Evolutionary conservation across 306 rosid genomes (phyloP).

Genomic region (Acmispon strigosus): DNA sequence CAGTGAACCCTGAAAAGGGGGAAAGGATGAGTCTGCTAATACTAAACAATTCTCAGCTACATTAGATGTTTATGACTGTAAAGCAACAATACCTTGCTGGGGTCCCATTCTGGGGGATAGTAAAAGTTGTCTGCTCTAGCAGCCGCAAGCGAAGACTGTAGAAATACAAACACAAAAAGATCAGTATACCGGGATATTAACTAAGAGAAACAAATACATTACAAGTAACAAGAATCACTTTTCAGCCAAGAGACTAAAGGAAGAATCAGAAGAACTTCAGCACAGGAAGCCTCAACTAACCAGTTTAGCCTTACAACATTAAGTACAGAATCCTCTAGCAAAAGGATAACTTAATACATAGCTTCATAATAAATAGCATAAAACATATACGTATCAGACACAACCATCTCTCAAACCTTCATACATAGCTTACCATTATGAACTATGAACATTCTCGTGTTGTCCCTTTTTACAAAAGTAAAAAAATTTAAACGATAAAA

Average conservation of each 20-base stretch:
- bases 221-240: not conserved
- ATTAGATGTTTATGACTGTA: not conserved
- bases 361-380: not conserved
- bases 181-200: slow-evolving; percentile 17
- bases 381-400: not conserved
- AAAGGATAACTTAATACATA: not conserved
- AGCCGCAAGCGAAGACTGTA: slow-evolving; percentile 89
- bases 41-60: not conserved
- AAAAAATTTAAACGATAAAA: too few relatives aligned
- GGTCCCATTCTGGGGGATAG: slow-evolving; percentile 95
- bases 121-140: slow-evolving; percentile 89
- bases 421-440: not conserved
- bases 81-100: slow-evolving; percentile 49
- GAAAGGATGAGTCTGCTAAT: not conserved
- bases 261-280: not conserved
- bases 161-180: slow-evolving; percentile 22
- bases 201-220: not conserved
- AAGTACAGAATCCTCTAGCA: not conserved
- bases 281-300: too few relatives aligned
- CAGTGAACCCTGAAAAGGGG: slow-evolving; percentile 56
- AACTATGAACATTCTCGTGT: not conserved
- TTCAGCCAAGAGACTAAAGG: not conserved
- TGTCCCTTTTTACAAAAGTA: not conserved
- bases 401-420: not conserved
- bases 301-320: not conserved